phyloP scores from a whole-genome alignment of 2,329 filamentous ascomycete species.

The Aspergillus vadensis region DNA sequence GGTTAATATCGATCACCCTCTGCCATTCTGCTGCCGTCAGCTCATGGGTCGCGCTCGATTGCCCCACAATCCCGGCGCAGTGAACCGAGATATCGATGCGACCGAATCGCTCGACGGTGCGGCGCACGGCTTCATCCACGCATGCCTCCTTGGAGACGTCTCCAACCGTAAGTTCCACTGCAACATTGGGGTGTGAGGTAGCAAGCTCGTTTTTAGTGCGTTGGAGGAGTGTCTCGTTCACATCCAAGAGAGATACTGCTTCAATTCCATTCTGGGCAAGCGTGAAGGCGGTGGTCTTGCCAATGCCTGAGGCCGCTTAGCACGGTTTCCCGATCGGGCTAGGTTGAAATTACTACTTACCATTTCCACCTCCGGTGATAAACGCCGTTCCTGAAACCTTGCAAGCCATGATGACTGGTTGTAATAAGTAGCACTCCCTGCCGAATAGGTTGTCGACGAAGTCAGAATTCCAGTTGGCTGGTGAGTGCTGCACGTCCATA shows the following conservation, averaged over 20 bases:
- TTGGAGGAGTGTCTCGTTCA: constrained; percentile 45
- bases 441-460: not conserved
- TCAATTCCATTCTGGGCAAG: constrained; percentile 53
- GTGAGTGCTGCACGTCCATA: not conserved
- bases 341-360: constrained; percentile 11
- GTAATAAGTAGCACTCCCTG: not conserved
- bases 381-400: constrained; percentile 30
- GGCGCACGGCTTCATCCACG: constrained; percentile 48
- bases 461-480: too few species aligned
- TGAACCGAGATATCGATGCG: constrained; percentile 60
- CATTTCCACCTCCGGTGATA: constrained; percentile 30
- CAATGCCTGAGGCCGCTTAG: constrained; percentile 50
- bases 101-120: constrained; percentile 51
- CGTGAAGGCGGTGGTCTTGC: constrained; percentile 51
- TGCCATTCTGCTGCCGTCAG: constrained; percentile 53
- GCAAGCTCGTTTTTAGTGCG: constrained; percentile 32
- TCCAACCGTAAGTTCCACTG: constrained; percentile 45
- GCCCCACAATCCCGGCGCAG: constrained; percentile 55
- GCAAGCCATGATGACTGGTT: not conserved
- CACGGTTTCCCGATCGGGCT: not conserved
- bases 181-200: constrained; percentile 42
- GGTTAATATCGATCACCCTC: constrained; percentile 55
- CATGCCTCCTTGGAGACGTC: constrained; percentile 51
- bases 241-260: constrained; percentile 54
- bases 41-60: constrained; percentile 49